A percentile compares a stretch with the other conserved stretches of the same genome.
Conservation (phyloP, 192 early-diverging fungal species). For the Umbelopsis ramanniana region DNA sequence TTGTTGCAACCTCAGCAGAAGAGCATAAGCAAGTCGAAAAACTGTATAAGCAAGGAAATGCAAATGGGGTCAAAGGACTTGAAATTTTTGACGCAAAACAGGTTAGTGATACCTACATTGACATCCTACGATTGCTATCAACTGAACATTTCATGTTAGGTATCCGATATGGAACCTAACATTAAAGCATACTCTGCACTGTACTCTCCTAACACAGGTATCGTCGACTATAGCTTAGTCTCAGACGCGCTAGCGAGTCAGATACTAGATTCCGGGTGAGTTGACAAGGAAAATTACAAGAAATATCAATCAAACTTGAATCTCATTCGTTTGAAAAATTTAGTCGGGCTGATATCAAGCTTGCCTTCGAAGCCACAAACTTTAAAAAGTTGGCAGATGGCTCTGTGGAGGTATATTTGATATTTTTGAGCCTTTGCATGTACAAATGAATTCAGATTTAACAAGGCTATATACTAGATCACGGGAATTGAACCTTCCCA, state of each 20-base stretch:
- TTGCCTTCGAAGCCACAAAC: conserved; percentile 37
- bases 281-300: neutral
- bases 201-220: conserved; percentile 43
- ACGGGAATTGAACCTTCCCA: conserved; percentile 30
- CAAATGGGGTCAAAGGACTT: conserved; percentile 40
- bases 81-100: conserved; percentile 36
- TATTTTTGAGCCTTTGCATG: neutral
- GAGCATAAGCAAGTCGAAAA: conserved; percentile 42
- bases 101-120: conserved; percentile 5
- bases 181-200: conserved; percentile 38
- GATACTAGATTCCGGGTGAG: conserved; percentile 35
- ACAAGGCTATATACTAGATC: neutral
- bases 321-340: neutral
- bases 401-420: conserved; percentile 19
- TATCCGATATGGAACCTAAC: conserved; percentile 37
- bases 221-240: conserved; percentile 36
- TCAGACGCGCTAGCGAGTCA: conserved; percentile 38
- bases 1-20: conserved; percentile 45
- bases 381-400: conserved; percentile 37
- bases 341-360: conserved; percentile 42
- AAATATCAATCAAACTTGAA: neutral
- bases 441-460: neutral
- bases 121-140: neutral
- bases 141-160: conserved; percentile 17
- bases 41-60: conserved; percentile 30